phyloP scores from a whole-genome alignment of 257 asterid genomes.

The Capsicum chinense region DNA sequence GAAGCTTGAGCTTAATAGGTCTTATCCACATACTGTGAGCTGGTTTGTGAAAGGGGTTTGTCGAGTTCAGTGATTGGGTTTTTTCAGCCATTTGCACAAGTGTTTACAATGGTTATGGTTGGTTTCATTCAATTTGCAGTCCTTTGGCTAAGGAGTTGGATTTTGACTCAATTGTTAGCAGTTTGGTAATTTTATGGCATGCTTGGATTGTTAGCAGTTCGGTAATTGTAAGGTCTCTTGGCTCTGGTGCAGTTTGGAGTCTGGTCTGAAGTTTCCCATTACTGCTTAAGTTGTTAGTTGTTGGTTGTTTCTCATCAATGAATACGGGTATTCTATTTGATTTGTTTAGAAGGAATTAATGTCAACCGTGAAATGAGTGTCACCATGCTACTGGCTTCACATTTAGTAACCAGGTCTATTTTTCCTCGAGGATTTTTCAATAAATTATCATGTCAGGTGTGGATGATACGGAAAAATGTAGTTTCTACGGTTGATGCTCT shows the following conservation, averaged over 20 bases:
- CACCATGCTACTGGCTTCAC: constrained; percentile 38
- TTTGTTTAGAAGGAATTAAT: constrained; percentile 14
- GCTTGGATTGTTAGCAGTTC: constrained; percentile 35
- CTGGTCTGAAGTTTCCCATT: constrained; percentile 18
- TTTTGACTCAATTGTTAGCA: constrained; percentile 28
- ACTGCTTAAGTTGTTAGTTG: constrained; percentile 22
- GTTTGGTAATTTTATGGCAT: constrained; percentile 35
- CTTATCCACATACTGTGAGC: constrained; percentile 25
- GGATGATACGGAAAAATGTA: constrained; percentile 38
- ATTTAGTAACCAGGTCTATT: constrained; percentile 37
- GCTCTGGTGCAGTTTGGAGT: constrained; percentile 29
- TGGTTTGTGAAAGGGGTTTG: constrained; percentile 21
- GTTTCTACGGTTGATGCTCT: constrained; percentile 36
- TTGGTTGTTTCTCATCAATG: constrained; percentile 32
- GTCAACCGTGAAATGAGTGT: constrained; percentile 31
- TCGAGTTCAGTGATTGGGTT: constrained; percentile 20
- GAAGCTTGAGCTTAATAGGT: constrained; percentile 29
- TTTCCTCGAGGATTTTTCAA: constrained; percentile 35
- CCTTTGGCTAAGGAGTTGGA: constrained; percentile 31
- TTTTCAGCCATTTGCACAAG: constrained; percentile 20
- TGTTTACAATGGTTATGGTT: constrained; percentile 28
- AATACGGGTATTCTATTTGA: constrained; percentile 32
- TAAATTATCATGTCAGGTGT: constrained; percentile 39
- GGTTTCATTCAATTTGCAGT: constrained; percentile 19
- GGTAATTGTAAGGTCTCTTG: constrained; percentile 28